Conservation (phyloP, 495 filamentous ascomycete genomes). For the Aspergillus steynii region DNA sequence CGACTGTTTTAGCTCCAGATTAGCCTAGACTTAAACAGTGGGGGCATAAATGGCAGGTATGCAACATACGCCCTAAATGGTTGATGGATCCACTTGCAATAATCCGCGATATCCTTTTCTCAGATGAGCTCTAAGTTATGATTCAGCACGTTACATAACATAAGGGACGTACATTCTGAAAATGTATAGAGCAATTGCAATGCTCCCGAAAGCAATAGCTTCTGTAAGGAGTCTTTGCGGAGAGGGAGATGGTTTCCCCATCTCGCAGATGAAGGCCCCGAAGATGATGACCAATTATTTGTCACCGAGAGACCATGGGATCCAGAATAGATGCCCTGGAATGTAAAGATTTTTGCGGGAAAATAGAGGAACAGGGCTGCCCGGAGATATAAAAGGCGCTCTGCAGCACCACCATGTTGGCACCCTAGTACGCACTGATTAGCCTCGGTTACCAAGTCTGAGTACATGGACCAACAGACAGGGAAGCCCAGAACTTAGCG, state of each 20-base stretch:
- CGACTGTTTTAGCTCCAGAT: constrained; percentile 21
- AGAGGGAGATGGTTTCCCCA: constrained; percentile 38
- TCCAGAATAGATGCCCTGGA: background rate
- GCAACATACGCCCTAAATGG: constrained; percentile 35
- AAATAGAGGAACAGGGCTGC: background rate
- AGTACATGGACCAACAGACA: background rate
- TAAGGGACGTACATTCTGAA: constrained; percentile 31
- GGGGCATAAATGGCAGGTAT: background rate
- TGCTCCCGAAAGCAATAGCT: constrained; percentile 36
- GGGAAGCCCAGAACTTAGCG: background rate
- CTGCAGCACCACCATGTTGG: background rate
- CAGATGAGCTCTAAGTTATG: constrained; percentile 14
- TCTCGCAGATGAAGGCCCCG: constrained; percentile 7
- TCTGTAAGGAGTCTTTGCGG: constrained; percentile 35
- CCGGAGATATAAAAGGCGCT: background rate
- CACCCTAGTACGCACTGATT: background rate
- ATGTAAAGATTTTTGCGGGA: background rate
- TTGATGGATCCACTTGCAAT: constrained; percentile 37
- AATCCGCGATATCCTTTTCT: constrained; percentile 27
- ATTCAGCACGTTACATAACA: background rate
- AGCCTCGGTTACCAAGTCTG: background rate
- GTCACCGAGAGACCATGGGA: background rate
- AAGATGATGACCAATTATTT: background rate
- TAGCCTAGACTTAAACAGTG: background rate
- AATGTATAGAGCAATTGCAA: constrained; percentile 32